Conservation (phyloP, 1,284 basidiomycete genomes). For the Entoloma clypeatum region DNA sequence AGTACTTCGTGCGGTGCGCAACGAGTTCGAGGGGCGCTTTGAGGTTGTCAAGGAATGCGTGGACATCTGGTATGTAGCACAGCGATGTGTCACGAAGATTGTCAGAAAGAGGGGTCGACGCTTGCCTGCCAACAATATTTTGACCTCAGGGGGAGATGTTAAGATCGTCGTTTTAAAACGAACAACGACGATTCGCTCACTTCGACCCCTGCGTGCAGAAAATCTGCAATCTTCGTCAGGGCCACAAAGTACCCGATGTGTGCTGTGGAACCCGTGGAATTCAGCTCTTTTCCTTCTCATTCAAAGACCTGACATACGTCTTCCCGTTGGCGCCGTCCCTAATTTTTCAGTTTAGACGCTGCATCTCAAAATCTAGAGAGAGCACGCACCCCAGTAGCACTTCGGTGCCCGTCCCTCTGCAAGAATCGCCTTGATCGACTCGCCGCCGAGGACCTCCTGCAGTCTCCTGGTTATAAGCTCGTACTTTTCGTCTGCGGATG, state of each 20-base stretch:
- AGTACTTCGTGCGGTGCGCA: conserved; percentile 87
- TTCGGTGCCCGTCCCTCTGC: conserved; percentile 75
- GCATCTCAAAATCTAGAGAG: conserved; percentile 3
- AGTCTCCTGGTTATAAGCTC: conserved; percentile 85
- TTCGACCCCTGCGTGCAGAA: conserved; percentile 86
- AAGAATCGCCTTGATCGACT: conserved; percentile 80
- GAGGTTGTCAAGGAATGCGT: conserved; percentile 97
- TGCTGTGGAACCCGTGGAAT: conserved; percentile 44
- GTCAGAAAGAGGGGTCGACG: not conserved
- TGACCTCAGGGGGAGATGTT: conserved; percentile 52
- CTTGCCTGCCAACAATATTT: conserved; percentile 79
- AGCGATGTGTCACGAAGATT: not conserved
- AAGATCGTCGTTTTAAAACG: not conserved
- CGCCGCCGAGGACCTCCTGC: conserved; percentile 86
- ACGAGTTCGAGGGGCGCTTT: conserved; percentile 98
- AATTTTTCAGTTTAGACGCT: conserved; percentile 12
- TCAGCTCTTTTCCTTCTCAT: not conserved
- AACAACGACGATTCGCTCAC: conserved; percentile 31
- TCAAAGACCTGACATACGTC: conserved; percentile 57
- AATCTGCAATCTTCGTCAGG: conserved; percentile 95
- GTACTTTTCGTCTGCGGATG: conserved; percentile 61
- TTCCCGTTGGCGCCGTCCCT: conserved; percentile 93
- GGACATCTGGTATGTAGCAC: conserved; percentile 63
- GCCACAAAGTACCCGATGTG: conserved; percentile 98
- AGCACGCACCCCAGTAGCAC: conserved; percentile 83